phyloP scores from a whole-genome alignment of 768 basidiomycete genomes.

The Tephrocybe sp. region DNA sequence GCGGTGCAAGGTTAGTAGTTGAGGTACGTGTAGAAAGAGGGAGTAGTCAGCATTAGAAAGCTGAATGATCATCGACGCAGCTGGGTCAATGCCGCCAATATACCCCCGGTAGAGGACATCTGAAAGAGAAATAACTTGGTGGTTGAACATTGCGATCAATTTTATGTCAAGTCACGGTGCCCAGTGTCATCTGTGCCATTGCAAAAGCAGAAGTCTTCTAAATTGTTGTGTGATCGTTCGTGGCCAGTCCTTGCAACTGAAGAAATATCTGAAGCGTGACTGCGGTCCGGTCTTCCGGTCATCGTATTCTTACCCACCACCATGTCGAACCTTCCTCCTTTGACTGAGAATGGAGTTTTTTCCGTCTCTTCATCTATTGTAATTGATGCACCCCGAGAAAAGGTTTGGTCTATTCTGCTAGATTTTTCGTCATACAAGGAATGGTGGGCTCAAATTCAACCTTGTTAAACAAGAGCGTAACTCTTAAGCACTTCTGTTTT shows the following conservation, averaged over 20 bases:
- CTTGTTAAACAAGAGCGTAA: background rate
- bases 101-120: slow-evolving; percentile 91
- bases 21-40: background rate
- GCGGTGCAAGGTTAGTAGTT: slow-evolving; percentile 3
- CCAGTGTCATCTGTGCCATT: too few relatives aligned
- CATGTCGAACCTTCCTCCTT: too few relatives aligned
- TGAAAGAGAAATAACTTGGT: slow-evolving; percentile 87
- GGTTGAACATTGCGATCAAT: too few relatives aligned
- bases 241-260: too few relatives aligned
- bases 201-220: too few relatives aligned
- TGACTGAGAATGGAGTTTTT: slow-evolving; percentile 44
- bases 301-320: too few relatives aligned
- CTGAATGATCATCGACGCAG: slow-evolving; percentile 74
- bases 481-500: background rate
- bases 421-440: slow-evolving; percentile 63
- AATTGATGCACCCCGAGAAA: slow-evolving; percentile 62
- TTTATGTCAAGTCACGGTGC: too few relatives aligned
- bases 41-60: slow-evolving; percentile 14
- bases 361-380: slow-evolving; percentile 41
- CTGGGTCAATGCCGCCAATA: slow-evolving; percentile 83
- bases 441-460: slow-evolving; percentile 41
- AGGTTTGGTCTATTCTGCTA: slow-evolving; percentile 60
- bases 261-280: too few relatives aligned
- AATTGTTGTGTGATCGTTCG: too few relatives aligned
- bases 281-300: too few relatives aligned